A percentile compares a stretch with the other conserved stretches of the same genome.
Conservation (phyloP, 169 alveolate species). For the Plasmodium inui region DNA sequence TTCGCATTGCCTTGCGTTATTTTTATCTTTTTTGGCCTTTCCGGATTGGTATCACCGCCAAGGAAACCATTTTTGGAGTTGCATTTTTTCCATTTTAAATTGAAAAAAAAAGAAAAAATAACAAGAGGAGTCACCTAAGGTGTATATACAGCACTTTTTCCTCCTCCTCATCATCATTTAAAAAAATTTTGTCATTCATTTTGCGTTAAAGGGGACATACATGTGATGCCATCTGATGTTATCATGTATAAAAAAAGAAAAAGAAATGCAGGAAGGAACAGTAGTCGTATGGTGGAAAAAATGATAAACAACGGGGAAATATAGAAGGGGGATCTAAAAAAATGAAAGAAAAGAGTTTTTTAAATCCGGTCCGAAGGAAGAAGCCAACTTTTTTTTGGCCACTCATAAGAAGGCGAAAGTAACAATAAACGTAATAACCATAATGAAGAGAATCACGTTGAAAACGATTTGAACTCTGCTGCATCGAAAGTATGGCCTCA, state of each 20-base stretch:
- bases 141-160: not conserved
- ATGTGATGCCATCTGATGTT: not conserved
- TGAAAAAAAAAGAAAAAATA: not conserved
- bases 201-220: not conserved
- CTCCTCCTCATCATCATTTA: not conserved
- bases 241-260: not conserved
- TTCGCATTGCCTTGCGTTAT: not conserved
- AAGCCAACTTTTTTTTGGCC: not conserved
- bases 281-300: not conserved
- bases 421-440: conserved; percentile 23
- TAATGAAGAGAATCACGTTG: conserved; percentile 21
- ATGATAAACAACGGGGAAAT: not conserved
- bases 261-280: not conserved
- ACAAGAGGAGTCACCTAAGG: not conserved
- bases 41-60: not conserved
- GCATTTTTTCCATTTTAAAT: not conserved
- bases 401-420: conserved; percentile 13
- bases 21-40: not conserved
- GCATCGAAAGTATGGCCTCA: conserved; percentile 10
- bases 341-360: not conserved
- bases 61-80: not conserved
- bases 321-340: not conserved
- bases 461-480: conserved; percentile 34
- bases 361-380: not conserved
- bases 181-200: not conserved